Evolutionary conservation across 2,329 filamentous ascomycete species (phyloP).

Genomic region (Curvularia verruculosa): DNA sequence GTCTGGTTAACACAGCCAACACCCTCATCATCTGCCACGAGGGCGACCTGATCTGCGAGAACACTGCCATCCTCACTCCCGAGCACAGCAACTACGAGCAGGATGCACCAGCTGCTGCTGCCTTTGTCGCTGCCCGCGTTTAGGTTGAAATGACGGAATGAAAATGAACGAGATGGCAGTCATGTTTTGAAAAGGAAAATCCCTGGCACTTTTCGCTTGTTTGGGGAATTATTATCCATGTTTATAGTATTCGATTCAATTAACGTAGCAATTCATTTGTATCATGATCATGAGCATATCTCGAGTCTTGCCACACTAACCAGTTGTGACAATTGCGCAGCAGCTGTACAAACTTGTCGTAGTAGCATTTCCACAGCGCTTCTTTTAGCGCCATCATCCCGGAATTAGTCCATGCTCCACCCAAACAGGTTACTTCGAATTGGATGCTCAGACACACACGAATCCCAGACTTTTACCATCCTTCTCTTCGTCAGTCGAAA

Average conservation of each 20-base stretch:
- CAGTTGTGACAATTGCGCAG: background rate
- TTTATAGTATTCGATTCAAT: background rate
- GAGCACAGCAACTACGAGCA: slow-evolving; percentile 35
- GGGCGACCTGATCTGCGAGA: slow-evolving; percentile 45
- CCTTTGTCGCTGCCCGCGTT: slow-evolving; percentile 29
- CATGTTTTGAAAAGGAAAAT: background rate
- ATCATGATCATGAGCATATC: background rate
- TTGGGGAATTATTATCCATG: background rate
- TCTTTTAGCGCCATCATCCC: too few relatives aligned
- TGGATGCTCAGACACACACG: background rate
- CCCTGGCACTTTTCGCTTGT: background rate
- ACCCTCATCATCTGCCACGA: slow-evolving; percentile 45
- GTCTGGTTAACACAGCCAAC: slow-evolving; percentile 36
- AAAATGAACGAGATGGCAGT: background rate
- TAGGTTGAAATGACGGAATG: background rate
- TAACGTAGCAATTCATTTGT: background rate
- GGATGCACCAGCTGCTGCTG: slow-evolving; percentile 32
- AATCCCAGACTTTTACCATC: too few relatives aligned
- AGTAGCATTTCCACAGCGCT: too few relatives aligned
- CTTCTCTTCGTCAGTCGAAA: too few relatives aligned
- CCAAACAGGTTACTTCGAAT: too few relatives aligned
- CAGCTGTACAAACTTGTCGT: too few relatives aligned
- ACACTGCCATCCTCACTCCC: slow-evolving; percentile 32
- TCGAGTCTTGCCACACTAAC: background rate
- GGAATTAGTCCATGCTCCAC: too few relatives aligned